Percentiles rank a stretch among this genome's conserved stretches.
phyloP scores from a whole-genome alignment of 179 eudicot species.

The Dionaea muscipula region DNA sequence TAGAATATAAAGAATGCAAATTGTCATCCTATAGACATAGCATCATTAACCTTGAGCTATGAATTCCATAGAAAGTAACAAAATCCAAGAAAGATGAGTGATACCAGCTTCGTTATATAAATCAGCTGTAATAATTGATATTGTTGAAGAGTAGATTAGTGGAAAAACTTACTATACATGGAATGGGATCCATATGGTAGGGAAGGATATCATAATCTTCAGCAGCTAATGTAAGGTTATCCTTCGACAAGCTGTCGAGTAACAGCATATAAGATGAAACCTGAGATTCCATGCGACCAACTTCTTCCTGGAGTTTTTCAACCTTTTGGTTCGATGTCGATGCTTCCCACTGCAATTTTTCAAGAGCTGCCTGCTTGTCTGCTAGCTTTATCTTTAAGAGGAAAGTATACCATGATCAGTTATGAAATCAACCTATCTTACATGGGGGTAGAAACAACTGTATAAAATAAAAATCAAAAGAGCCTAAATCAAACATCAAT shows the following conservation, averaged over 20 bases:
- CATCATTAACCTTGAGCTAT: no score
- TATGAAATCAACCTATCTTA: neutral
- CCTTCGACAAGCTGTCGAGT: slow-evolving; percentile 54
- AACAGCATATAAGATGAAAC: slow-evolving; percentile 45
- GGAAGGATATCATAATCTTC: slow-evolving; percentile 54
- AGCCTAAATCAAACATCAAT: neutral
- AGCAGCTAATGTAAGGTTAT: slow-evolving; percentile 14
- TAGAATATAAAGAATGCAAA: no score
- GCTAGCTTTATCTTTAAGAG: slow-evolving; percentile 57
- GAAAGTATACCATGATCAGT: neutral
- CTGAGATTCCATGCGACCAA: slow-evolving; percentile 41
- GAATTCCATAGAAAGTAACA: no score
- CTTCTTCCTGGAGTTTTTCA: slow-evolving; percentile 59
- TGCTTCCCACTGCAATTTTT: slow-evolving; percentile 85
- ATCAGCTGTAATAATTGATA: no score
- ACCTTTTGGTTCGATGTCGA: slow-evolving; percentile 59
- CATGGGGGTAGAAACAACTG: neutral
- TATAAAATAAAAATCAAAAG: neutral
- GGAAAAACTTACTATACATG: slow-evolving; percentile 33
- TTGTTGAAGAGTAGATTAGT: no score
- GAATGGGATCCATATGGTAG: slow-evolving; percentile 23
- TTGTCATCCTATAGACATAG: no score
- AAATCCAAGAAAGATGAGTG: no score
- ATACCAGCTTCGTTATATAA: no score
- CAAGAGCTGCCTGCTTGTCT: slow-evolving; percentile 84